phyloP scores from a whole-genome alignment of 1,284 basidiomycete genomes.

The Marasmius tenuissimus region DNA sequence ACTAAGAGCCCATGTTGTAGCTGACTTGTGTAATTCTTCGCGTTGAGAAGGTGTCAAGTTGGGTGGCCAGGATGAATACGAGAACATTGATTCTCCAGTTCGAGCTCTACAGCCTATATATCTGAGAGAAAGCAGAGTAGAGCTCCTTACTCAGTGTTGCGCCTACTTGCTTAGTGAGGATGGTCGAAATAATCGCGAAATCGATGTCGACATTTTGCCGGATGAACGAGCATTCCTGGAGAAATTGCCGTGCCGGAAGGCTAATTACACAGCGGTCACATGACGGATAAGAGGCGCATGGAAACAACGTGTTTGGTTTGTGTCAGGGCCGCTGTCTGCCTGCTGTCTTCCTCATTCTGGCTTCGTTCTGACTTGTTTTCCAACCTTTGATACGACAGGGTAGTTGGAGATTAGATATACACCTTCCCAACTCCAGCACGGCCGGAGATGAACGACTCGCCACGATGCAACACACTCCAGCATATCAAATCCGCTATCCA shows the following conservation, averaged over 20 bases:
- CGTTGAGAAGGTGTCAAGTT: not conserved
- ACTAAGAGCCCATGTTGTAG: conserved; percentile 84
- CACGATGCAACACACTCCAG: not conserved
- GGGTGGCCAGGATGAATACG: not conserved
- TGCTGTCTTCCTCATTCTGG: too few relatives aligned
- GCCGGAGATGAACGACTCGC: not conserved
- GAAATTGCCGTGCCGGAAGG: too few relatives aligned
- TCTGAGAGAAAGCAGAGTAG: not conserved
- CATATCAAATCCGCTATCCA: not conserved
- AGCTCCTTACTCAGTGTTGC: not conserved
- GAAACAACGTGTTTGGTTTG: not conserved
- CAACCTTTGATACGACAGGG: not conserved
- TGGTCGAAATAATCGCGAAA: not conserved
- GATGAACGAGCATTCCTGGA: not conserved
- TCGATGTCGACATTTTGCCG: not conserved
- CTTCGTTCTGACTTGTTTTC: too few relatives aligned
- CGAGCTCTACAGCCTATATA: not conserved
- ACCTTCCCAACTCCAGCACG: not conserved
- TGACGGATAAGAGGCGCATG: not conserved
- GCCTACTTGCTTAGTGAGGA: not conserved
- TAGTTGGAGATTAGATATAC: not conserved
- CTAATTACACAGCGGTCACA: not conserved
- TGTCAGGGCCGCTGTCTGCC: not conserved
- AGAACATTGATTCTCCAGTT: not conserved
- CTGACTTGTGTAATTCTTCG: conserved; percentile 22